phyloP scores from a whole-genome alignment of 768 basidiomycete genomes.

The Pleurotus eryngii region DNA sequence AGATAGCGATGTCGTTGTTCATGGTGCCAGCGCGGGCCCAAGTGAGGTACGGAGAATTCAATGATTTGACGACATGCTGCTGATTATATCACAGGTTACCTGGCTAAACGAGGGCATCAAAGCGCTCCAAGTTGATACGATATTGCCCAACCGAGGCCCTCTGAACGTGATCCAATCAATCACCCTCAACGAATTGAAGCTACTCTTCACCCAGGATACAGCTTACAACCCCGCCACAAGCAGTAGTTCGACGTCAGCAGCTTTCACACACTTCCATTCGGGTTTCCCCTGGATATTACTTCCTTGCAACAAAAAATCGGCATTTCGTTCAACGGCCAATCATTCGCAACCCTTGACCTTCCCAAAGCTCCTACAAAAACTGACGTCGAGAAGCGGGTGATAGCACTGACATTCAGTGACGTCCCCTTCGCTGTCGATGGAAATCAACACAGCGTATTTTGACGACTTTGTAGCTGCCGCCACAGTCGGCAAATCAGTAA shows the following conservation, averaged over 20 bases:
- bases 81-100: slow-evolving; percentile 40
- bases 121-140: slow-evolving; percentile 51
- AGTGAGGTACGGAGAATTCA: slow-evolving; percentile 38
- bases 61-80: background rate
- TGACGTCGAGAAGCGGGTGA: slow-evolving; percentile 58
- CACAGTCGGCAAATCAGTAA: slow-evolving; percentile 43
- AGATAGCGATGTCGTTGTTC: slow-evolving; percentile 55
- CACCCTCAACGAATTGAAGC: slow-evolving; percentile 50
- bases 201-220: slow-evolving; percentile 55
- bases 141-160: slow-evolving; percentile 60
- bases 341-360: slow-evolving; percentile 59
- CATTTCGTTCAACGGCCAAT: slow-evolving; percentile 44
- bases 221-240: slow-evolving; percentile 58
- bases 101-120: slow-evolving; percentile 76
- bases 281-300: slow-evolving; percentile 65
- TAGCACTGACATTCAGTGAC: slow-evolving; percentile 55
- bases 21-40: slow-evolving; percentile 57
- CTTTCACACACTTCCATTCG: slow-evolving; percentile 66
- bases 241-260: slow-evolving; percentile 56
- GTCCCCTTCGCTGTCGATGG: slow-evolving; percentile 58
- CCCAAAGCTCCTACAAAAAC: slow-evolving; percentile 56
- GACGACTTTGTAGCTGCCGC: slow-evolving; percentile 60
- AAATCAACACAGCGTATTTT: slow-evolving; percentile 52
- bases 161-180: slow-evolving; percentile 65
- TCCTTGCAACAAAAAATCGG: slow-evolving; percentile 58